Evolutionary conservation across 805 yeast genomes (phyloP), one percentile per base, ranked within the genome.

Genomic region (Nadsonia fulvescens): DNA sequence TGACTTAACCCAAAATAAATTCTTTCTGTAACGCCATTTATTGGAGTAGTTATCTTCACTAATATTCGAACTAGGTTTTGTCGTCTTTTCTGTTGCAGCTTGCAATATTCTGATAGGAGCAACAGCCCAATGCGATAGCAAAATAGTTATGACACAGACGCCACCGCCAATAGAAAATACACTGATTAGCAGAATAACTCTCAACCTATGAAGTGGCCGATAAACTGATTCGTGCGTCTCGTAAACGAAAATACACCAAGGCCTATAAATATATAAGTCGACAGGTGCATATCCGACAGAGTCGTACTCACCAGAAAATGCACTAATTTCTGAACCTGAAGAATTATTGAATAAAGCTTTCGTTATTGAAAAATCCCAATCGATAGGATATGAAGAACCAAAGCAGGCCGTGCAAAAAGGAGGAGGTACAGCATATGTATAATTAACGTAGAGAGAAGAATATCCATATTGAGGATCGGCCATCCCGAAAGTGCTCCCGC

Each of bases 121-220:
- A 5, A 81, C 86, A 15, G 83, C 79, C 61, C 72, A 75, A 25
- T 79, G 48, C 3, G 91, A 82, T 45, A 81, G 65, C 1, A 93
- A 75, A 10, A 78, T 44, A 1, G 79, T 36, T 36, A 75, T 68
- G 58, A 79, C 65, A 34, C 72, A 64, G 3, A 56, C 76, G 4
- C 86, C 89, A 10, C 74, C 67, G 1, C 77, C 91, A 9, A 41
- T 33, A 2, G 36, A 21, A 20, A 82, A 55, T 18, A 77, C 79
- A 1, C 77, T 71, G 5, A 89, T 91, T 20, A 71, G 60, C 32
- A 79, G 69, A 31, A 82, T 74, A 35, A 66, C 65, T 1, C 73
- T 58, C 24, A 82, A 51, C 34, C 59, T 63, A 15, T 61, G 53
- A 5, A 73, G 57, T 0, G 93, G 92, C 4, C 53, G 62, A 44